Conservation (phyloP, 768 basidiomycete species). For the Tremella fuciformis region DNA sequence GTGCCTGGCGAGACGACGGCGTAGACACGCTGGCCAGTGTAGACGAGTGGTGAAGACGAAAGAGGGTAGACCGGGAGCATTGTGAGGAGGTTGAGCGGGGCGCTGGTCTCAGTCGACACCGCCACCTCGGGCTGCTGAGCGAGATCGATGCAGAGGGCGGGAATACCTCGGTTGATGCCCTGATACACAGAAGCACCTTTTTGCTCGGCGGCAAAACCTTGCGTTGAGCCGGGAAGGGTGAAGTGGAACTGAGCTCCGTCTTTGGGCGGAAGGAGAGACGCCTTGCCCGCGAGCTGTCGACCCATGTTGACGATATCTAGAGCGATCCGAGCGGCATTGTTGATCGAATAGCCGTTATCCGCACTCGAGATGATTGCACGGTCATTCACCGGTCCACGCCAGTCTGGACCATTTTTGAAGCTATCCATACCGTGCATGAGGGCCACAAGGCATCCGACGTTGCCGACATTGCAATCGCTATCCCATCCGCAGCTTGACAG, state of each 20-base stretch:
- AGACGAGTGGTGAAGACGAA: constrained; percentile 1
- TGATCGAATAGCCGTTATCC: constrained; percentile 9
- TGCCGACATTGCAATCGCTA: constrained; percentile 8
- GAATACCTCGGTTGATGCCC: background rate
- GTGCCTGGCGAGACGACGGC: background rate
- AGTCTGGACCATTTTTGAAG: background rate
- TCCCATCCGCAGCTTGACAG: constrained; percentile 9
- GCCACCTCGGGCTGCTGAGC: background rate
- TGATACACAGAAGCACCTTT: background rate
- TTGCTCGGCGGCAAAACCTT: background rate
- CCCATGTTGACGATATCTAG: constrained; percentile 8
- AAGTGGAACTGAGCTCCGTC: constrained; percentile 2
- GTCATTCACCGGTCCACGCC: constrained; percentile 5
- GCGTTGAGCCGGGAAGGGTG: constrained; percentile 5
- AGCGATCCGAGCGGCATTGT: constrained; percentile 11
- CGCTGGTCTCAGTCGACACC: background rate
- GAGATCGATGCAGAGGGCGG: background rate
- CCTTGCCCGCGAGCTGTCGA: constrained; percentile 8
- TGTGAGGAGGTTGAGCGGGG: background rate
- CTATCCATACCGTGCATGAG: constrained; percentile 8
- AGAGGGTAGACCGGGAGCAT: constrained; percentile 5
- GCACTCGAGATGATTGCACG: constrained; percentile 10
- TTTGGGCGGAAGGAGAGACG: constrained; percentile 6
- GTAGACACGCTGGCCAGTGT: constrained; percentile 4
- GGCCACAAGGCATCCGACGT: constrained; percentile 9